These are phyloP conservation scores for Podaxis rugospora DNA, from an alignment of 768 basidiomycete genomes.

Conservation along the genomic window DNA sequence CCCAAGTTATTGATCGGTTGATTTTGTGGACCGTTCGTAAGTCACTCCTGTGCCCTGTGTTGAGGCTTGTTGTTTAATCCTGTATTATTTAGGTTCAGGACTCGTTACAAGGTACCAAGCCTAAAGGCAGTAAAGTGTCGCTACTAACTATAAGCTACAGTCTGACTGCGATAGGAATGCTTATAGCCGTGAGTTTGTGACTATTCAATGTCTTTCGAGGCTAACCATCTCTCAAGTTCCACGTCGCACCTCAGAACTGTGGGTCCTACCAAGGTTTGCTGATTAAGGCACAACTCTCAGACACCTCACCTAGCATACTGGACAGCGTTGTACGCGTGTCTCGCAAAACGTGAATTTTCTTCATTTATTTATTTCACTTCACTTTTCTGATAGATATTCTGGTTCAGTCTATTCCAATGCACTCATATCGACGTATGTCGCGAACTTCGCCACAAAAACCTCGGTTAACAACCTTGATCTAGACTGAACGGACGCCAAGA, in stretches of 20 bases:
- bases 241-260: neutral
- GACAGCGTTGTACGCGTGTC: neutral
- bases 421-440: conserved; percentile 2
- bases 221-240: neutral
- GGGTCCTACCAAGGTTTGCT: neutral
- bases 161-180: neutral
- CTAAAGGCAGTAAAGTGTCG: neutral
- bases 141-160: neutral
- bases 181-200: neutral
- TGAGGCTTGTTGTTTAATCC: neutral
- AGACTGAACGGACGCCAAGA: neutral
- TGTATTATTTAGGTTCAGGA: neutral
- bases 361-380: neutral
- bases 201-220: neutral
- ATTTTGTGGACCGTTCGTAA: conserved; percentile 3
- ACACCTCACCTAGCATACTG: neutral
- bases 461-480: neutral
- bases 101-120: neutral
- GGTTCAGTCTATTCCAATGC: conserved; percentile 6
- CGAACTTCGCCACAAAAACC: neutral
- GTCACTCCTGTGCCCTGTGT: neutral
- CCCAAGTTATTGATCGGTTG: neutral
- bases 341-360: neutral
- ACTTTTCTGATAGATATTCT: neutral
- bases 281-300: neutral